Evolutionary conservation across 2,329 filamentous ascomycete species (phyloP).

Genomic region (Rachicladosporium sp.): DNA sequence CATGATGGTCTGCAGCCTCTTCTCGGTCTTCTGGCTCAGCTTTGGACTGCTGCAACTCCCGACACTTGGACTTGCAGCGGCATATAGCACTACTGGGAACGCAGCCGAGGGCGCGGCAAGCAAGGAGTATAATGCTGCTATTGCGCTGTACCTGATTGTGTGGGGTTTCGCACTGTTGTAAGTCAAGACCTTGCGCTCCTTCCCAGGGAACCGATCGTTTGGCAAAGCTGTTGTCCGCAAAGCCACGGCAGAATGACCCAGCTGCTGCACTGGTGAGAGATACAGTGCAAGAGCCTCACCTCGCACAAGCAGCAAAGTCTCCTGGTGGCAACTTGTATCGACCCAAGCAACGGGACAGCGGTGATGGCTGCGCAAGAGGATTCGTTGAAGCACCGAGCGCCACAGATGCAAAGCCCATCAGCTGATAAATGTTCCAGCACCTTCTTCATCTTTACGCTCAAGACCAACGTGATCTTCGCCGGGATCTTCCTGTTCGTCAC

Average conservation of each 20-base stretch:
- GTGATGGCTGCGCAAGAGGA: too few relatives aligned
- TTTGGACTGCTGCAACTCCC: slow-evolving; percentile 41
- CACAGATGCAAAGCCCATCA: too few relatives aligned
- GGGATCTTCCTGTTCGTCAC: slow-evolving; percentile 38
- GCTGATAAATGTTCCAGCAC: too few relatives aligned
- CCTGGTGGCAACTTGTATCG: too few relatives aligned
- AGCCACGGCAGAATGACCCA: too few relatives aligned
- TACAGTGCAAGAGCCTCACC: too few relatives aligned
- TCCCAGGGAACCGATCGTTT: too few relatives aligned
- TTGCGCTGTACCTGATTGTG: slow-evolving; percentile 39
- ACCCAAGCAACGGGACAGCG: too few relatives aligned
- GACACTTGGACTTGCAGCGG: slow-evolving; percentile 33
- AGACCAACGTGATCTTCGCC: slow-evolving; percentile 40
- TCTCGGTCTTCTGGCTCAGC: slow-evolving; percentile 41
- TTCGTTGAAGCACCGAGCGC: too few relatives aligned
- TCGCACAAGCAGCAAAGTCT: too few relatives aligned
- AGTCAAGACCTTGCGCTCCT: slow-evolving; percentile 16
- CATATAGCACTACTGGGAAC: slow-evolving; percentile 30
- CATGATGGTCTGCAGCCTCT: slow-evolving; percentile 43
- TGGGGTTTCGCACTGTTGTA: slow-evolving; percentile 43
- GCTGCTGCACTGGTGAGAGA: too few relatives aligned
- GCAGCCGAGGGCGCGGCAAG: slow-evolving; percentile 33
- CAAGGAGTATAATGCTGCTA: slow-evolving; percentile 36
- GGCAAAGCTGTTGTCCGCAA: too few relatives aligned
- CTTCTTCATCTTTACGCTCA: slow-evolving; percentile 13